Base-by-base conservation (phyloP, 2,329 filamentous ascomycete genomes). In the Pseudopyrenochaeta lycopersici region DNA sequence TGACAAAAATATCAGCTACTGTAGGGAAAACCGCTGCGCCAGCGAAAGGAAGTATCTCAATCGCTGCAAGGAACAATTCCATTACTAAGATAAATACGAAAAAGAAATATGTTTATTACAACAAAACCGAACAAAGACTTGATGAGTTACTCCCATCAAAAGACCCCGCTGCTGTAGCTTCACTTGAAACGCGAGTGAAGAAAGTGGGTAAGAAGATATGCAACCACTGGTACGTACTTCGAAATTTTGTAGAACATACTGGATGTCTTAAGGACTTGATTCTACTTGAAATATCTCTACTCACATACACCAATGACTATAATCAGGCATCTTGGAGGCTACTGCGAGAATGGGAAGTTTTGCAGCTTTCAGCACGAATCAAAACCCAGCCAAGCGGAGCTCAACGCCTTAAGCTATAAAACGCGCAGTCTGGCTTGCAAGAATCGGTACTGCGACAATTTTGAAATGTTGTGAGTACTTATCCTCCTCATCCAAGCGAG, bases 341-440 rank as follows among this genome's bases (percentile, higher is more conserved):
- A 74, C 27, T 81, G 79, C 49, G 54, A 63, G 5, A 69, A 75
- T n/a, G 76, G 74, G 7, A 66, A 71, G 10, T 76, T 76, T 47
- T 81, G 79, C 59, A 67, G 71, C 31, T 81, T 79, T 54, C 63
- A 72, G 45, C 79, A 81, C 54, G 76, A 76, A 32, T 73, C 76
- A 31, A 73, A 70, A 18, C 63, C 81, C 17, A 67, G 61, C 1
- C 56, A 66, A 2, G 73, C 65, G 4, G 78, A 80, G 52, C 54
- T 71, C 38, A 69, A 74, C 15, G 77, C 78, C 4, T 60, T 81
- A 30, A 73, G 71, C 39, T 76, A 78, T 49, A 78, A 78, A 52
- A 75, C 78, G 2, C 67, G 78, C n/a, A 74, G 67, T 9, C 62
- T 76, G 9, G 63, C 66, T 5, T 81, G 79, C 54, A 70, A 73